Conservation (phyloP, 192 early-diverging fungal species). For the Martensiomyces pterosporus region DNA sequence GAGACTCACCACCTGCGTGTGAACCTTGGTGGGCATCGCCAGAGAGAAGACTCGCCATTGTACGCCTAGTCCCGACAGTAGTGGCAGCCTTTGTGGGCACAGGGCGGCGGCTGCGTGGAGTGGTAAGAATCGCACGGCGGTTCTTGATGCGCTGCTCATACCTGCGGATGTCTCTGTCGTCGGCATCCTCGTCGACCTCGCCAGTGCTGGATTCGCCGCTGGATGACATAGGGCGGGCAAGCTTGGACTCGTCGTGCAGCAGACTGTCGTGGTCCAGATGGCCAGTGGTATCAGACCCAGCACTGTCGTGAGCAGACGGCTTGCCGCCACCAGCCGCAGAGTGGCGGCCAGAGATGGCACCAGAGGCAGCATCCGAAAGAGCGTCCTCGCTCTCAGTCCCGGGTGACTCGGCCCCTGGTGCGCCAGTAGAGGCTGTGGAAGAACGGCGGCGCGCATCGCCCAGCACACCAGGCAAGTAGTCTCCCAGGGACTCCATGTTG, state of each 20-base stretch:
- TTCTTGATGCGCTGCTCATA: conserved; percentile 33
- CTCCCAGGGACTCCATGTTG: conserved; percentile 27
- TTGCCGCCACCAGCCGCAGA: neutral
- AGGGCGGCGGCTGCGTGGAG: conserved; percentile 15
- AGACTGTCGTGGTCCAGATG: neutral
- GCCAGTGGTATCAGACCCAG: neutral
- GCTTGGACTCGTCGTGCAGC: no score
- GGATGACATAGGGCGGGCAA: no score
- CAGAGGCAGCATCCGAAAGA: conserved; percentile 10
- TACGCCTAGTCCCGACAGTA: conserved; percentile 12
- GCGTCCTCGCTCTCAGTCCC: no score
- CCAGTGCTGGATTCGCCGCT: conserved; percentile 1
- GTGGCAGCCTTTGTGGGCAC: conserved; percentile 4
- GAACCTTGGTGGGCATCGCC: conserved; percentile 15
- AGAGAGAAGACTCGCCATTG: conserved; percentile 6
- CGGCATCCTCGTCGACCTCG: conserved; percentile 14
- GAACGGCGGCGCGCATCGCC: conserved; percentile 2
- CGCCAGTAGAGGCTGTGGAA: no score
- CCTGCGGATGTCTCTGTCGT: conserved; percentile 30
- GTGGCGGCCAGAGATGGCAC: conserved; percentile 4
- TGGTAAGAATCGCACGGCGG: conserved; percentile 19
- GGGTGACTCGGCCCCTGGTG: no score
- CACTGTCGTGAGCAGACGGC: neutral
- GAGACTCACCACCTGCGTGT: conserved; percentile 37
- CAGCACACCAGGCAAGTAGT: conserved; percentile 10